These are phyloP conservation scores for Wickerhamiella spandovensis DNA, from an alignment of 805 yeast genomes.

Conservation along the genomic window DNA sequence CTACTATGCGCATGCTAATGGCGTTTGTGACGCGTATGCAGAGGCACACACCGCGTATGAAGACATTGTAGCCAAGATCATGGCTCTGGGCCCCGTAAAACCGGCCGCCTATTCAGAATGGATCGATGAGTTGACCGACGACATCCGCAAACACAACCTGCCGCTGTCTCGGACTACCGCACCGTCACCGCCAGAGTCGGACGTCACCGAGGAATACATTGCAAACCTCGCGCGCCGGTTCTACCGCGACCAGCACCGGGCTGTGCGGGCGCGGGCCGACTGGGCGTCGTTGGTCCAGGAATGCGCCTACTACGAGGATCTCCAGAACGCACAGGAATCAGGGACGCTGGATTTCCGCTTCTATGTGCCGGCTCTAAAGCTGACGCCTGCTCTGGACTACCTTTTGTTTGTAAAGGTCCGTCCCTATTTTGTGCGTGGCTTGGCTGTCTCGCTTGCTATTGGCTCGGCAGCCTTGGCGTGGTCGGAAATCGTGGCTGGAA, in stretches of 20 bases:
- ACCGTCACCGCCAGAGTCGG: conserved; percentile 13
- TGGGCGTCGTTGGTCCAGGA: conserved; percentile 38
- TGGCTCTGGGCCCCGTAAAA: conserved; percentile 35
- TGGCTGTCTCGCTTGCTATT: conserved; percentile 31
- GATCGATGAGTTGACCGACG: conserved; percentile 47
- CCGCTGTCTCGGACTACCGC: conserved; percentile 12
- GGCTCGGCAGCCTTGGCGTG: conserved; percentile 47
- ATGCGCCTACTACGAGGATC: conserved; percentile 44
- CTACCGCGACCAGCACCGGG: conserved; percentile 38
- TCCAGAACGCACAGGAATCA: conserved; percentile 30
- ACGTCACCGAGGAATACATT: conserved; percentile 31
- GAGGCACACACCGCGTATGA: conserved; percentile 50
- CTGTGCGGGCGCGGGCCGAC: conserved; percentile 42
- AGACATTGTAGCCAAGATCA: conserved; percentile 49
- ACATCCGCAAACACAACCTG: conserved; percentile 15
- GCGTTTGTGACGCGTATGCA: conserved; percentile 42
- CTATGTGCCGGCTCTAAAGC: conserved; percentile 2
- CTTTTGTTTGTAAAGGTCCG: conserved; percentile 30
- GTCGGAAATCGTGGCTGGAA: conserved; percentile 64
- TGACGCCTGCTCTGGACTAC: conserved; percentile 32
- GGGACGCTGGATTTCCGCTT: conserved; percentile 18
- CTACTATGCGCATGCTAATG: conserved; percentile 43
- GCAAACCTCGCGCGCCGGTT: conserved; percentile 39
- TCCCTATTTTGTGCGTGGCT: conserved; percentile 34
- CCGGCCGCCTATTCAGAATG: conserved; percentile 44